Evolutionary conservation across 2,329 filamentous ascomycete genomes (phyloP).

Genomic region (Tolypocladium capitatum): DNA sequence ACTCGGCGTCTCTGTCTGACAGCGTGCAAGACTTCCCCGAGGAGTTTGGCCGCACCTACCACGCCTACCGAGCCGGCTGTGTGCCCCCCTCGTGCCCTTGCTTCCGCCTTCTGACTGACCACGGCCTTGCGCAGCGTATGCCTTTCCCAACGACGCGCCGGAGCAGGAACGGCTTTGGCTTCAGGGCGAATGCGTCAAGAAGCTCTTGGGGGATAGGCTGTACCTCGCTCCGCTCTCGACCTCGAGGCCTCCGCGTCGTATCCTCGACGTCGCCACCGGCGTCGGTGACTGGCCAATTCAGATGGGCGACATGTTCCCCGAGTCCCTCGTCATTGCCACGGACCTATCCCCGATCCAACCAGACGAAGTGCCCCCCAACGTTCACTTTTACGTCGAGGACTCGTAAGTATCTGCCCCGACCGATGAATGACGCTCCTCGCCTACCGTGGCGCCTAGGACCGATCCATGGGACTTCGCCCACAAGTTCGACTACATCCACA

Average conservation of each 20-base stretch:
- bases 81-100: conserved; percentile 9
- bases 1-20: conserved; percentile 24
- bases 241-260: conserved; percentile 18
- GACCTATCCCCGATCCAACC: conserved; percentile 59
- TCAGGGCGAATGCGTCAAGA: conserved; percentile 23
- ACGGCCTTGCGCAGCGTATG: conserved; percentile 29
- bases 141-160: conserved; percentile 29
- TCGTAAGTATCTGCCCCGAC: conserved; percentile 15
- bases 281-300: conserved; percentile 51
- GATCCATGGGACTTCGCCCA: conserved; percentile 40
- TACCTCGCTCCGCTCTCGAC: conserved; percentile 31
- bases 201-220: conserved; percentile 24
- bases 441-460: too few relatives aligned
- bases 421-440: not conserved
- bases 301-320: conserved; percentile 49
- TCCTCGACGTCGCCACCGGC: conserved; percentile 32
- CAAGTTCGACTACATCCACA: conserved; percentile 42
- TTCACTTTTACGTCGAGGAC: conserved; percentile 63
- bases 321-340: conserved; percentile 45
- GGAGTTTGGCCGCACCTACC: conserved; percentile 32
- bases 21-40: conserved; percentile 28
- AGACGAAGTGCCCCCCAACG: conserved; percentile 53
- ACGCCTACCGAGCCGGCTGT: conserved; percentile 34
- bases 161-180: conserved; percentile 28
- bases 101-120: not conserved